Conservation (phyloP, 2,329 filamentous ascomycete genomes). For the Albifimbria verrucaria region DNA sequence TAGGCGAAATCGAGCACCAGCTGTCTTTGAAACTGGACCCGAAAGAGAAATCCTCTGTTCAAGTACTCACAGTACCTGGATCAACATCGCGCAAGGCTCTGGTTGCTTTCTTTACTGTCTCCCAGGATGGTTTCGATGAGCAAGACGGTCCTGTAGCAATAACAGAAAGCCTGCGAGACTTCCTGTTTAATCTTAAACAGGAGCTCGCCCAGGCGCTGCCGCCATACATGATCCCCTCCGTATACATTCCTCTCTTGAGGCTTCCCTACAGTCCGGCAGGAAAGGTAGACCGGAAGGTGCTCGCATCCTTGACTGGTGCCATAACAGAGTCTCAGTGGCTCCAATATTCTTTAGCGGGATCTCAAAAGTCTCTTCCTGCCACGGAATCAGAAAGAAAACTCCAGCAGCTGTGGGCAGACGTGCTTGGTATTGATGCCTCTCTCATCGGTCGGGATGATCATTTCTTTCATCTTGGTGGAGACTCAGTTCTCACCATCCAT, state of each 20-base stretch:
- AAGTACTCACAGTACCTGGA: not conserved
- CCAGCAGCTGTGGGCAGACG: not conserved
- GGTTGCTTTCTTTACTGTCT: not conserved
- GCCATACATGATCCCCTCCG: constrained; percentile 2
- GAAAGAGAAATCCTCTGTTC: not conserved
- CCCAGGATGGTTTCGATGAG: too few species aligned
- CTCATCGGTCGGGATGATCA: not conserved
- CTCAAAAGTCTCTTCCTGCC: too few species aligned
- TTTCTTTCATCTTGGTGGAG: constrained; percentile 6
- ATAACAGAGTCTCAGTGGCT: too few species aligned
- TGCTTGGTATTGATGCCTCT: not conserved
- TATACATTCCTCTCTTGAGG: constrained; percentile 3
- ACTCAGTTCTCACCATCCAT: constrained; percentile 23
- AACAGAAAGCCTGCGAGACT: too few species aligned
- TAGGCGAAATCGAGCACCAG: too few species aligned
- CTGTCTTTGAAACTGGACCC: too few species aligned
- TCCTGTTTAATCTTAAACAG: not conserved
- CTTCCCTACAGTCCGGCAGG: too few species aligned
- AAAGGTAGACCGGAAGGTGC: too few species aligned
- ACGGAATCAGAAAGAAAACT: too few species aligned
- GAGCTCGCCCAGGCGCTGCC: not conserved
- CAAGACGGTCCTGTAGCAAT: not conserved
- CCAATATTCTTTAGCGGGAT: too few species aligned
- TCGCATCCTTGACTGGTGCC: too few species aligned
- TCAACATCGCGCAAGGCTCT: not conserved